Conservation (phyloP, 2,329 filamentous ascomycete species). For the Peltaster fructicola region DNA sequence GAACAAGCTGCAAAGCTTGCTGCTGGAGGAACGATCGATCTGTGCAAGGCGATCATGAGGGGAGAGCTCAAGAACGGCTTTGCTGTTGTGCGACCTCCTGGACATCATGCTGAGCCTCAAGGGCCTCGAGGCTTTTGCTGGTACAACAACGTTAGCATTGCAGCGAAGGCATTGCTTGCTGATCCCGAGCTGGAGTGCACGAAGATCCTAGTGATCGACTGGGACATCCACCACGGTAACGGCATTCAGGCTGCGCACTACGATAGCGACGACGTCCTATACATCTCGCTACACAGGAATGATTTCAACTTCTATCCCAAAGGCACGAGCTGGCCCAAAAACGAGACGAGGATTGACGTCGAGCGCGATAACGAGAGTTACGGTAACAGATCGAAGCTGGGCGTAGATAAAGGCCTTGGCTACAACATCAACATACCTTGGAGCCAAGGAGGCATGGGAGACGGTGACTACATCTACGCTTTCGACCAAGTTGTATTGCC, state of each 20-base stretch:
- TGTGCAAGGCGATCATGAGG: slow-evolving; percentile 73
- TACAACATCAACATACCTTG: slow-evolving; percentile 54
- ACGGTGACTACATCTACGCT: slow-evolving; percentile 90
- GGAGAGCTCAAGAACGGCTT: slow-evolving; percentile 85
- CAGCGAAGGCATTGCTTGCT: slow-evolving; percentile 69
- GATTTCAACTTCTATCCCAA: slow-evolving; percentile 72
- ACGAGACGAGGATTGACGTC: too few species aligned
- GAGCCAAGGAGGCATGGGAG: slow-evolving; percentile 63
- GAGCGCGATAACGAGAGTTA: slow-evolving; percentile 39
- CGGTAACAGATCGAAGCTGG: slow-evolving; percentile 42
- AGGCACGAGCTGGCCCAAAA: slow-evolving; percentile 77
- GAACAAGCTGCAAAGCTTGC: slow-evolving; percentile 61
- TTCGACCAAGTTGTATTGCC: slow-evolving; percentile 96
- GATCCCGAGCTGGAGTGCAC: slow-evolving; percentile 66
- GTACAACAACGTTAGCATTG: slow-evolving; percentile 94
- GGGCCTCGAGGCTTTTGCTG: slow-evolving; percentile 87
- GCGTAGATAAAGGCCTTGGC: slow-evolving; percentile 38
- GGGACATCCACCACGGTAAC: slow-evolving; percentile 69
- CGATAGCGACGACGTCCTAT: slow-evolving; percentile 81
- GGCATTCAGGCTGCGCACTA: slow-evolving; percentile 96
- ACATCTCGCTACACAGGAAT: slow-evolving; percentile 88
- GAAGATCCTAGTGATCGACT: slow-evolving; percentile 86
- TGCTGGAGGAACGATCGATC: slow-evolving; percentile 86
- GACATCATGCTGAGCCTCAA: slow-evolving; percentile 82
- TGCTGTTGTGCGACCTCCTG: slow-evolving; percentile 84